phyloP scores from a whole-genome alignment of 2,329 filamentous ascomycete species.

The Leptographium lundbergii region DNA sequence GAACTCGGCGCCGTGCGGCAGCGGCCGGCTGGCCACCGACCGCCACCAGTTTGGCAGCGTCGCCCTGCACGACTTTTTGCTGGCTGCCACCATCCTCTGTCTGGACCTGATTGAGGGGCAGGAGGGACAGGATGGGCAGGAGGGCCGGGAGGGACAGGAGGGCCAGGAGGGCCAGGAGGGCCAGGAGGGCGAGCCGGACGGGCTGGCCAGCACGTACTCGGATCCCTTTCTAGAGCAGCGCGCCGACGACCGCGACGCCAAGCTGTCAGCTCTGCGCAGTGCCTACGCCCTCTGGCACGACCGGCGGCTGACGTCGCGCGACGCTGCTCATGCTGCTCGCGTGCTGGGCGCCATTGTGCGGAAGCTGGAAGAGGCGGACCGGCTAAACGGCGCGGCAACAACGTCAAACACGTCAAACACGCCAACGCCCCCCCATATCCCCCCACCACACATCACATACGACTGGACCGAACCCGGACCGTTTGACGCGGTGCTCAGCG shows the following conservation, averaged over 20 bases:
- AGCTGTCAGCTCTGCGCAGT: slow-evolving; percentile 26
- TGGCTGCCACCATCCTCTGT: slow-evolving; percentile 48
- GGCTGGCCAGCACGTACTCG: too few species aligned
- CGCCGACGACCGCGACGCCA: slow-evolving; percentile 13
- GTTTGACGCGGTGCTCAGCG: slow-evolving; percentile 9
- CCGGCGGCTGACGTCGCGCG: slow-evolving; percentile 24
- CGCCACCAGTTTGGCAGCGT: slow-evolving; percentile 44
- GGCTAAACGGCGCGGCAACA: not conserved
- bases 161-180: slow-evolving; percentile 12
- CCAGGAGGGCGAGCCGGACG: not conserved
- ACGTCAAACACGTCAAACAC: not conserved
- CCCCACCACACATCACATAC: slow-evolving; percentile 2
- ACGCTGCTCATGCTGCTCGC: slow-evolving; percentile 32
- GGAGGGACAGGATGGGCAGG: not conserved
- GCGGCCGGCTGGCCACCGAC: slow-evolving; percentile 37
- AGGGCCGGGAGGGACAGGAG: slow-evolving; percentile 7
- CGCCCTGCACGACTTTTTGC: slow-evolving; percentile 46
- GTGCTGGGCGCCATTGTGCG: slow-evolving; percentile 32
- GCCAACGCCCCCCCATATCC: too few species aligned
- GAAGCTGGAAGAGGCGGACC: slow-evolving; percentile 19
- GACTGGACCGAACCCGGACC: slow-evolving; percentile 9
- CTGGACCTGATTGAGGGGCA: slow-evolving; percentile 28
- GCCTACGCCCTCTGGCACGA: slow-evolving; percentile 32
- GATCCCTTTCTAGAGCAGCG: slow-evolving; percentile 1
- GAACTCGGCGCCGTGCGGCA: slow-evolving; percentile 11